Conservation (phyloP, 2,329 filamentous ascomycete genomes). For the Thielaviopsis populi region DNA sequence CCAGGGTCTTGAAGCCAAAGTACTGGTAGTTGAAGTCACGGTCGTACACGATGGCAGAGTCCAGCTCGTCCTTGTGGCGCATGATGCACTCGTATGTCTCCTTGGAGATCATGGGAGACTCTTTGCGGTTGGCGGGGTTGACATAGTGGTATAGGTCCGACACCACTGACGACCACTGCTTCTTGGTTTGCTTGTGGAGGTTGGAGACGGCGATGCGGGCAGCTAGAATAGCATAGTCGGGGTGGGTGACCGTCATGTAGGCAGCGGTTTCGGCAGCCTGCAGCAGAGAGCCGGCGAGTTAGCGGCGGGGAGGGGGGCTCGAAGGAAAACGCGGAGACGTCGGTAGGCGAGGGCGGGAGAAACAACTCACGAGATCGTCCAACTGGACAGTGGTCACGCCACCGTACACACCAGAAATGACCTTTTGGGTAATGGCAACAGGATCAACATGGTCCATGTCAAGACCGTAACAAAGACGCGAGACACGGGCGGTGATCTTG, state of each 20-base stretch:
- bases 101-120: conserved; percentile 88
- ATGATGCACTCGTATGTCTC: conserved; percentile 84
- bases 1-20: conserved; percentile 98
- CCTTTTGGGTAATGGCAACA: conserved; percentile 96
- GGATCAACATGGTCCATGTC: conserved; percentile 92
- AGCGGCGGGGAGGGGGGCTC: conserved; percentile 12
- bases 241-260: conserved; percentile 99
- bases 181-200: conserved; percentile 99
- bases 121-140: conserved; percentile 76
- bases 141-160: conserved; percentile 88
- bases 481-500: conserved; percentile 98
- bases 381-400: conserved; percentile 93
- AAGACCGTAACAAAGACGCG: conserved; percentile 90
- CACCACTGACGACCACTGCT: conserved; percentile 95
- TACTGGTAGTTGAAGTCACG: conserved; percentile 99
- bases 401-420: conserved; percentile 98
- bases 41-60: conserved; percentile 98
- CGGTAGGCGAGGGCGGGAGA: neutral
- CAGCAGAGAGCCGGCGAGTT: conserved; percentile 14
- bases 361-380: conserved; percentile 70
- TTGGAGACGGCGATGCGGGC: conserved; percentile 98
- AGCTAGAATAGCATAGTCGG: conserved; percentile 95
- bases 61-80: conserved; percentile 91
- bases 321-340: neutral
- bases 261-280: conserved; percentile 96